Evolutionary conservation across 257 asterid species (phyloP).

Genomic region (Fraxinus quadrangulata): DNA sequence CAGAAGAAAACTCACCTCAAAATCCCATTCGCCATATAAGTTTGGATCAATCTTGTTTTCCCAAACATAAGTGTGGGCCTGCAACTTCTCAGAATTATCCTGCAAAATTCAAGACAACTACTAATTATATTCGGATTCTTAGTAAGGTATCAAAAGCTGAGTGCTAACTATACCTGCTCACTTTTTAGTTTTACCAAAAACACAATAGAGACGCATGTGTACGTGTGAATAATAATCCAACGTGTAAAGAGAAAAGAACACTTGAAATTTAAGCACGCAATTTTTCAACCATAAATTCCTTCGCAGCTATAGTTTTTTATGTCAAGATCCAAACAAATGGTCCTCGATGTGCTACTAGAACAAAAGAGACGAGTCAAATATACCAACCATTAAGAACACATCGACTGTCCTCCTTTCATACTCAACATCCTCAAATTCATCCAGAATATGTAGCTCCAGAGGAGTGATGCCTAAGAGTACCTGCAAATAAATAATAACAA

Average conservation of each 20-base stretch:
- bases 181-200: not conserved
- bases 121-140: not conserved
- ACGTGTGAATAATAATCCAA: not conserved
- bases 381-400: slow-evolving; percentile 55
- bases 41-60: slow-evolving; percentile 61
- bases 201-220: not conserved
- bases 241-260: not conserved
- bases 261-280: not conserved
- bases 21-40: slow-evolving; percentile 72
- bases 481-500: slow-evolving; percentile 38
- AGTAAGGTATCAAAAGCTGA: not conserved
- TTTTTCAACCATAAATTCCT: not conserved
- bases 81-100: slow-evolving; percentile 61
- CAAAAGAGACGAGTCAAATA: slow-evolving; percentile 7
- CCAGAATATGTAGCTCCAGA: slow-evolving; percentile 71
- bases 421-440: slow-evolving; percentile 77
- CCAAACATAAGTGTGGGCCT: slow-evolving; percentile 65
- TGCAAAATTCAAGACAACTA: slow-evolving; percentile 31
- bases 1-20: slow-evolving; percentile 50
- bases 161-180: not conserved
- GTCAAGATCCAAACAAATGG: not conserved
- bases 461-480: slow-evolving; percentile 70
- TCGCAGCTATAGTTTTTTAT: not conserved
- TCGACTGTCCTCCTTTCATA: slow-evolving; percentile 68
- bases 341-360: not conserved